Evolutionary conservation across 2,329 filamentous ascomycete species (phyloP).

Genomic region (Colletotrichum sp.): DNA sequence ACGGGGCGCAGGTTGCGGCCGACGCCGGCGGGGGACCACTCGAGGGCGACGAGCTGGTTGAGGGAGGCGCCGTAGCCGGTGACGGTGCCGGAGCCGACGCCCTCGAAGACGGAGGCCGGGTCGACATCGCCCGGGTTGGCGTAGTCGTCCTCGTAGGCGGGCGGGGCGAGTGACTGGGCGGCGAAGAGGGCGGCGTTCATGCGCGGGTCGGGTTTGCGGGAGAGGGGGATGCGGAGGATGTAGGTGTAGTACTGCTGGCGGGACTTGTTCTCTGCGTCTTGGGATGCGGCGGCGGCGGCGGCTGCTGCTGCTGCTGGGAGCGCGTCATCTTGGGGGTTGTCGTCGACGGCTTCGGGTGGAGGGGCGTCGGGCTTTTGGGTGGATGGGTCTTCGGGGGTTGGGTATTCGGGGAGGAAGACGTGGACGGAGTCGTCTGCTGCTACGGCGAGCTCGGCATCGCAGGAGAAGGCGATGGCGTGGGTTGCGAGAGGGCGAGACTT

Average conservation of each 20-base stretch:
- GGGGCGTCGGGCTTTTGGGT: slow-evolving; percentile 10
- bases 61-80: slow-evolving; percentile 55
- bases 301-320: slow-evolving; percentile 21
- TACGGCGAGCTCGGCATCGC: slow-evolving; percentile 62
- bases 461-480: slow-evolving; percentile 56
- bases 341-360: slow-evolving; percentile 17
- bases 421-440: slow-evolving; percentile 61
- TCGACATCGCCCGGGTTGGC: slow-evolving; percentile 9
- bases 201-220: slow-evolving; percentile 42
- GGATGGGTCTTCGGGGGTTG: slow-evolving; percentile 20
- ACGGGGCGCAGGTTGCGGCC: slow-evolving; percentile 59
- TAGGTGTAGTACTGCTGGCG: slow-evolving; percentile 37
- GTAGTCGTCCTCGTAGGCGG: slow-evolving; percentile 23
- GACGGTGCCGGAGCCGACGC: slow-evolving; percentile 51
- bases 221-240: slow-evolving; percentile 35
- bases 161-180: slow-evolving; percentile 39
- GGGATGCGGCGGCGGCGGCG: not conserved
- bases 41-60: slow-evolving; percentile 58
- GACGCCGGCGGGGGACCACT: slow-evolving; percentile 65
- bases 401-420: slow-evolving; percentile 55
- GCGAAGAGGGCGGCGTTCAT: slow-evolving; percentile 52
- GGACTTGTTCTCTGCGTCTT: not conserved
- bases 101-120: slow-evolving; percentile 33
- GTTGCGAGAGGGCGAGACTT: slow-evolving; percentile 48
- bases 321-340: slow-evolving; percentile 28